Conservation (phyloP, 164 flowering plant genomes). For the Magnolia officinalis region DNA sequence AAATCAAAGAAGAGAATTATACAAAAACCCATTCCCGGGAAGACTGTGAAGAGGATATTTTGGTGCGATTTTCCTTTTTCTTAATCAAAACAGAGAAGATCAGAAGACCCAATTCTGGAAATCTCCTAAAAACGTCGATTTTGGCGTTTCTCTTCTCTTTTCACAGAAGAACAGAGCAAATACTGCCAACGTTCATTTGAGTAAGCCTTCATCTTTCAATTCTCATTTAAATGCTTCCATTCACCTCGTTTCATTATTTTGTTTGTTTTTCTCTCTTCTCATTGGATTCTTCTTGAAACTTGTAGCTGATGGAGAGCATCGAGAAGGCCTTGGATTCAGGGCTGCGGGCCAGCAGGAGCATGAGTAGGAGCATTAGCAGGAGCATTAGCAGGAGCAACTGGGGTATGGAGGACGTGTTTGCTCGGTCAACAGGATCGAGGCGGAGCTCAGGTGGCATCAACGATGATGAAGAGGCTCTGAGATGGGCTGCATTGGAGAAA, state of each 20-base stretch:
- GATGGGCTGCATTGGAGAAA: slow-evolving; percentile 89
- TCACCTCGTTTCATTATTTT: not conserved
- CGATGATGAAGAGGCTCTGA: slow-evolving; percentile 84
- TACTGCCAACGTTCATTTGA: not conserved
- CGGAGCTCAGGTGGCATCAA: slow-evolving; percentile 28
- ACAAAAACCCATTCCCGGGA: not conserved
- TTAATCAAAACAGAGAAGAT: too few species aligned
- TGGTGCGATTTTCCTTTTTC: too few species aligned
- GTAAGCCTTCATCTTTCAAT: not conserved
- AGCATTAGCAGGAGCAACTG: slow-evolving; percentile 48
- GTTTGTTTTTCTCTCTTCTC: not conserved
- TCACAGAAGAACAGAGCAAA: not conserved
- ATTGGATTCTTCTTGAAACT: not conserved
- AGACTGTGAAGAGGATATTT: not conserved
- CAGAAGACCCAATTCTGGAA: not conserved
- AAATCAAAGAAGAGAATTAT: not conserved
- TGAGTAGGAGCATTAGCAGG: slow-evolving; percentile 39
- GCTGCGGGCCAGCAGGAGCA: slow-evolving; percentile 15
- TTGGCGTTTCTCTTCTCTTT: not conserved
- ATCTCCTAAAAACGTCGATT: not conserved
- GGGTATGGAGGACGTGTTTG: slow-evolving; percentile 64
- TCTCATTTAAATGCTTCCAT: not conserved
- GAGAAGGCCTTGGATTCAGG: slow-evolving; percentile 23
- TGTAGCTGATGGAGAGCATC: slow-evolving; percentile 26
- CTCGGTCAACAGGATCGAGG: slow-evolving; percentile 27